These are phyloP conservation scores for Falciphora oryzae DNA, from an alignment of 2,329 filamentous ascomycete genomes.

Conservation along the genomic window DNA sequence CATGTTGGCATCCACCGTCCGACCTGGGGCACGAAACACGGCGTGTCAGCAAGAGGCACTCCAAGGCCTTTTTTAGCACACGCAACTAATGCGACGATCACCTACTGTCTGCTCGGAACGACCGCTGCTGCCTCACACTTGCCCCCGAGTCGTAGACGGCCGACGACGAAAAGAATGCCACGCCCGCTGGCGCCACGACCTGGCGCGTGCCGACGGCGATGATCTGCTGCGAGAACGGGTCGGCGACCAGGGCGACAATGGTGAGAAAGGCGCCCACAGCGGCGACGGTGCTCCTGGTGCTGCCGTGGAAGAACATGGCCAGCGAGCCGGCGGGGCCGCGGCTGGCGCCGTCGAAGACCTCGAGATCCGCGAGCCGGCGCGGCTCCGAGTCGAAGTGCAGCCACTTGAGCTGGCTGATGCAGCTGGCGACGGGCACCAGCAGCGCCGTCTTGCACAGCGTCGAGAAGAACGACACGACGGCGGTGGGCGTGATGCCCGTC, in stretches of 20 bases:
- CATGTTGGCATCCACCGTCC: conserved; percentile 4
- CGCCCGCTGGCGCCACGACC: not conserved
- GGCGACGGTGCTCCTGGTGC: conserved; percentile 5
- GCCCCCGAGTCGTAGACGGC: conserved; percentile 7
- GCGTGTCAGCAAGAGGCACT: not conserved
- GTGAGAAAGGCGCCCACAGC: conserved; percentile 2
- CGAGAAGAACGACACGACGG: conserved; percentile 22
- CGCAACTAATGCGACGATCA: not conserved
- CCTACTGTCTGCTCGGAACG: not conserved
- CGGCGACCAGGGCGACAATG: conserved; percentile 8
- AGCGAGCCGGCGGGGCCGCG: conserved; percentile 18
- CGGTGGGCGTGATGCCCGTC: conserved; percentile 21
- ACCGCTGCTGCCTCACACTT: not conserved
- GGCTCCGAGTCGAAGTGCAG: conserved; percentile 23
- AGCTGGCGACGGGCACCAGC: conserved; percentile 20
- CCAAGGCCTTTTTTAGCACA: not conserved
- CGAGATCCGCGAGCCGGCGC: conserved; percentile 20
- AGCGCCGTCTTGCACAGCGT: conserved; percentile 21
- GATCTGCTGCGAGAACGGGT: conserved; percentile 7
- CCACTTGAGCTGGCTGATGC: conserved; percentile 27
- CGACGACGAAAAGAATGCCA: conserved; percentile 4
- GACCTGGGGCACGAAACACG: not conserved
- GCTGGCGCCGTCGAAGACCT: conserved; percentile 23
- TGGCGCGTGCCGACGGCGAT: not conserved
- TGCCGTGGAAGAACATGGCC: conserved; percentile 4